phyloP scores from a whole-genome alignment of 2,329 filamentous ascomycete species.

The Conoideocrella luteorostrata region DNA sequence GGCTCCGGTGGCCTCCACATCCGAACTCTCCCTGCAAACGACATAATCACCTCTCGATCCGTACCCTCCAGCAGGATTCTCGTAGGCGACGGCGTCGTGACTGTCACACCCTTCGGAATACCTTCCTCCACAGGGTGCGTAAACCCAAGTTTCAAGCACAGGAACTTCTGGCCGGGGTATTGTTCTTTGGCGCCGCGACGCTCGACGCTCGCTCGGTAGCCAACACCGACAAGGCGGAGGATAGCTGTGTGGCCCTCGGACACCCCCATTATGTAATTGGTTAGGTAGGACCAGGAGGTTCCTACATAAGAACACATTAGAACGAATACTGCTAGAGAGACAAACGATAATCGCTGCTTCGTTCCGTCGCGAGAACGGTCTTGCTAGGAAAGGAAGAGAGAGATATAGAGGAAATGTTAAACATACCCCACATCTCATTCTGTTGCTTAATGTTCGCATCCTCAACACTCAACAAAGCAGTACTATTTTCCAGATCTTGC shows the following conservation, averaged over 20 bases:
- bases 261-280: constrained; percentile 86
- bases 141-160: constrained; percentile 92
- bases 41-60: constrained; percentile 80
- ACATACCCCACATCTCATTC: constrained; percentile 89
- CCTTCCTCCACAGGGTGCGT: constrained; percentile 91
- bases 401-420: not conserved
- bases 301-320: constrained; percentile 49
- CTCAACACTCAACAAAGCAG: constrained; percentile 62
- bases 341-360: not conserved
- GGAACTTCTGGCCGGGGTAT: constrained; percentile 79
- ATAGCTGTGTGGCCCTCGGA: constrained; percentile 95
- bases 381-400: not conserved
- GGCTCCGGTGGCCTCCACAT: constrained; percentile 89
- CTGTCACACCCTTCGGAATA: constrained; percentile 75
- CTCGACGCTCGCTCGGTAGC: constrained; percentile 87
- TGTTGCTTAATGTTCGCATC: constrained; percentile 66
- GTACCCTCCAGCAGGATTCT: constrained; percentile 83
- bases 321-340: too few species aligned
- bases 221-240: constrained; percentile 86
- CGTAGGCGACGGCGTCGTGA: constrained; percentile 84
- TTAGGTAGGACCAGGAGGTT: constrained; percentile 82
- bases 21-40: constrained; percentile 83
- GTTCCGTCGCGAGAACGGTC: too few species aligned
- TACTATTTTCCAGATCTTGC: constrained; percentile 56
- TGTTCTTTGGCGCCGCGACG: constrained; percentile 64